Evolutionary conservation across 202 grass and related monocot genomes (phyloP), one percentile per base, ranked within the genome.

Genomic region (Zizania palustris): DNA sequence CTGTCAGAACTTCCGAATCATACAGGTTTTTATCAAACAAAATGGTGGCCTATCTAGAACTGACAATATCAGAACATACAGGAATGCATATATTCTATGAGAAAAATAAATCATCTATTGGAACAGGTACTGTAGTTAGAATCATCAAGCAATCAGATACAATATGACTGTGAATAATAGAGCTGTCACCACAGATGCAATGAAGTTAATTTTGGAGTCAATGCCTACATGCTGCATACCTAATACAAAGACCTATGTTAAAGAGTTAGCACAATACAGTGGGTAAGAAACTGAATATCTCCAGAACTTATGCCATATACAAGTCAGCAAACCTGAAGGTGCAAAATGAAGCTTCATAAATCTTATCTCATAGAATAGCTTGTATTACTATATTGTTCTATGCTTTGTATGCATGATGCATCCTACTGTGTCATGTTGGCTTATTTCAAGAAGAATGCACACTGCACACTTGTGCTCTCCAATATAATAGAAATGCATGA

Each of bases 391-490:
- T 45, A 81, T 19, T 60, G 43, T 62, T 35, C 0, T 43, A 11
- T 74, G 5, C 6, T 62, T 59, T 42, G 45, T 56, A 65, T 48
- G 12, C n/a, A n/a, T n/a, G n/a, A n/a, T n/a, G n/a, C 55, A 69
- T 62, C 50, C 14, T 46, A 63, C 44, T 61, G 11, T 33, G 10
- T 73, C 45, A 9, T 73, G 43, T 69, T 39, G 19, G 18, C 75
- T 80, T 63, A 39, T 51, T 61, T 67, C 13, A 66, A 60, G 51
- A 62, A 38, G 51, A 76, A 80, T 35, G 4, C 20, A 73, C 20
- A n/a, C n/a, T n/a, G n/a, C n/a, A n/a, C n/a, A 45, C 46, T 2
- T 81, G 19, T 53, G 56, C n/a, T 3, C 7, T 79, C 21, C 3
- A 56, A 53, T 63, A 20, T 35, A 58, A 18, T 50, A 55, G 14